A percentile compares a stretch with the other conserved stretches of the same genome.
Conservation (phyloP, 495 filamentous ascomycete species). For the Aspergillus cavernicola region DNA sequence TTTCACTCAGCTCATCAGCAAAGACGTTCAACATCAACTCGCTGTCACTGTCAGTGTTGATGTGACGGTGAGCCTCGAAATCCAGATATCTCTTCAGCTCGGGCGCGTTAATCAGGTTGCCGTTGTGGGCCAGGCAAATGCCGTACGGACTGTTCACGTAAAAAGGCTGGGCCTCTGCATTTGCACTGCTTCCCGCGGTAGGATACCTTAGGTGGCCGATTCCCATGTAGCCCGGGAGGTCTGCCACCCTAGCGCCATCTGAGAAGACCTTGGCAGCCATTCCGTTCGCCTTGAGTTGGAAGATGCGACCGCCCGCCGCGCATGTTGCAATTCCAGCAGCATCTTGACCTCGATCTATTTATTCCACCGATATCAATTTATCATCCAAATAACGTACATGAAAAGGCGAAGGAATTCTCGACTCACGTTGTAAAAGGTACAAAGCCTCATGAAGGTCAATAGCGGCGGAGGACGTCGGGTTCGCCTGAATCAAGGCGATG, state of each 20-base stretch:
- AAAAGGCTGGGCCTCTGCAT: constrained; percentile 63
- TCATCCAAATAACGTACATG: neutral
- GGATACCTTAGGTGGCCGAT: constrained; percentile 88
- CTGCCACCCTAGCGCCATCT: constrained; percentile 67
- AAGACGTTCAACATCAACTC: constrained; percentile 96
- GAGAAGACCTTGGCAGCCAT: constrained; percentile 86
- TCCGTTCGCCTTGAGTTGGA: constrained; percentile 88
- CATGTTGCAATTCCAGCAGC: constrained; percentile 83
- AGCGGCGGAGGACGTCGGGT: constrained; percentile 60
- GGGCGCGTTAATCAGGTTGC: constrained; percentile 91
- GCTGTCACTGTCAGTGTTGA: constrained; percentile 94
- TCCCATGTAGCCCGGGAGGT: constrained; percentile 87
- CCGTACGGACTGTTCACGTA: constrained; percentile 93
- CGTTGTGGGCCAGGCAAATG: constrained; percentile 69
- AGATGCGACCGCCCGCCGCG: constrained; percentile 72
- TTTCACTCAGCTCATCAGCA: constrained; percentile 88
- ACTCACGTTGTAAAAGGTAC: constrained; percentile 74
- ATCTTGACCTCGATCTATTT: constrained; percentile 71
- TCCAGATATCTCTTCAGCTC: constrained; percentile 78
- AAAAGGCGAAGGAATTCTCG: neutral
- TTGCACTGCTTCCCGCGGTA: constrained; percentile 79
- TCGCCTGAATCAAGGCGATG: constrained; percentile 73
- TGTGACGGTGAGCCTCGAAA: constrained; percentile 84
- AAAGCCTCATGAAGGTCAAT: constrained; percentile 85
- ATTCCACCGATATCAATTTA: neutral